Evolutionary conservation across 176 grass and related monocot species (phyloP), one percentile per base, ranked within the genome.

Genomic region (Dactylis glomerata): DNA sequence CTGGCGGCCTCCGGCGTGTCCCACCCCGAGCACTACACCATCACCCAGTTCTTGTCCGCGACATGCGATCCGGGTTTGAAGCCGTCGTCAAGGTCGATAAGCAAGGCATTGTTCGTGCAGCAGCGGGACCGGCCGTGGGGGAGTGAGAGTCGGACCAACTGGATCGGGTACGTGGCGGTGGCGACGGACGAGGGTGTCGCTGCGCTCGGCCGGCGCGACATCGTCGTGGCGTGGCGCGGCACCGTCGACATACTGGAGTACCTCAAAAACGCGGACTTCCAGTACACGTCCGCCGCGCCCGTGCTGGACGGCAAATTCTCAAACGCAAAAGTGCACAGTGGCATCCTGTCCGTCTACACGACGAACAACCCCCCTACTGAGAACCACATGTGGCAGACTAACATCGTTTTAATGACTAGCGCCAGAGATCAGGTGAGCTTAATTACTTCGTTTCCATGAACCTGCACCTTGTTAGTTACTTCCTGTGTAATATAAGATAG

Each of bases 141-240:
- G n/a, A n/a, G n/a, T n/a, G n/a, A n/a, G n/a, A n/a, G n/a, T n/a
- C 2, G 0, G 49, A 55, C 62, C 17, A 98, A 98, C 68, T 98
- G 92, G 91, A 98, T 98, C 51, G 96, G 96, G 1, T 98, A 86
- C 75, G 83, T 98, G 40, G 95, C 95, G 1, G 92, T 98, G 20
- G 89, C 95, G 23, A 98, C 95, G 3, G 95, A 98, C 67, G 68
- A 82, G 38, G 95, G 91, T 34, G 86, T 65, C 31, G 83, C 78
- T 10, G 76, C 70, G 85, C 81, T 97, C 8, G 95, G 95, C 4
- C 7, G 95, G 75, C 90, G 95, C 36, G 92, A 97, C 86, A 88
- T 97, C 76, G 37, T 97, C 58, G 81, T 97, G 49, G 91, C 86
- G 34, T 97, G 95, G 95, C 88, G 95, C 41, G 95, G 95, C 9